Conservation (phyloP, 2,329 filamentous ascomycete genomes). For the Ophiocordyceps camponoti-rufipedis region DNA sequence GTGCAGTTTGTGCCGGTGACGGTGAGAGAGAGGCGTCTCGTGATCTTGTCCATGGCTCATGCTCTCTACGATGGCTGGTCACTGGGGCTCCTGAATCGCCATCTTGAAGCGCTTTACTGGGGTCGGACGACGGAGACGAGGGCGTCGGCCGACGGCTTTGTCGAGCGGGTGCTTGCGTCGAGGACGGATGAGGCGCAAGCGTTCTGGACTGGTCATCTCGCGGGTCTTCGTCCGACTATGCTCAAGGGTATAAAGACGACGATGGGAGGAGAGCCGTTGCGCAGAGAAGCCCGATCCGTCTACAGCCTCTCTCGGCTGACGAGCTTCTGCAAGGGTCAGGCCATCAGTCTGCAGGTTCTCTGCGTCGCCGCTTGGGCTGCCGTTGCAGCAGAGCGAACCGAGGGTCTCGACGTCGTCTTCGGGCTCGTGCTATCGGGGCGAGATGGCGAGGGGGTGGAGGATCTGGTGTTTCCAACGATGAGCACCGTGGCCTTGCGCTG, state of each 20-base stretch:
- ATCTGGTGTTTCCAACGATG: conserved; percentile 74
- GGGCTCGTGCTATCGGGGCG: conserved; percentile 72
- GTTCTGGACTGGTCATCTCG: conserved; percentile 60
- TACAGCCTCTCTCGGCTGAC: conserved; percentile 9
- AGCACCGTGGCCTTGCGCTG: conserved; percentile 67
- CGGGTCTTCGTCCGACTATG: conserved; percentile 23
- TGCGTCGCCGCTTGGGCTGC: conserved; percentile 63
- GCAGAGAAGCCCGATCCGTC: conserved; percentile 4
- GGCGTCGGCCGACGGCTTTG: conserved; percentile 29
- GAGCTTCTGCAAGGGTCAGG: conserved; percentile 44
- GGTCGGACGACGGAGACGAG: conserved; percentile 20
- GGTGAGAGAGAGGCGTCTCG: conserved; percentile 16
- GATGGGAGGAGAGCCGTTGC: background rate
- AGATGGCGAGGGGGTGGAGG: conserved; percentile 50
- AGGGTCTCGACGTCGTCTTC: conserved; percentile 58
- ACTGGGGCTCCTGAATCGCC: conserved; percentile 51
- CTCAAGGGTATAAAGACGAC: conserved; percentile 5
- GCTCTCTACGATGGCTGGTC: conserved; percentile 86
- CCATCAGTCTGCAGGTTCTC: conserved; percentile 58
- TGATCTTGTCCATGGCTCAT: conserved; percentile 60
- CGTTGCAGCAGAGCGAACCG: conserved; percentile 42
- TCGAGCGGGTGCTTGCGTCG: conserved; percentile 16
- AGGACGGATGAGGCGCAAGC: conserved; percentile 8
- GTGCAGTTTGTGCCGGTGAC: conserved; percentile 29
- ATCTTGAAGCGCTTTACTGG: conserved; percentile 49